These are phyloP conservation scores for Terfezia claveryi DNA, from an alignment of 495 filamentous ascomycete genomes.

Conservation along the genomic window DNA sequence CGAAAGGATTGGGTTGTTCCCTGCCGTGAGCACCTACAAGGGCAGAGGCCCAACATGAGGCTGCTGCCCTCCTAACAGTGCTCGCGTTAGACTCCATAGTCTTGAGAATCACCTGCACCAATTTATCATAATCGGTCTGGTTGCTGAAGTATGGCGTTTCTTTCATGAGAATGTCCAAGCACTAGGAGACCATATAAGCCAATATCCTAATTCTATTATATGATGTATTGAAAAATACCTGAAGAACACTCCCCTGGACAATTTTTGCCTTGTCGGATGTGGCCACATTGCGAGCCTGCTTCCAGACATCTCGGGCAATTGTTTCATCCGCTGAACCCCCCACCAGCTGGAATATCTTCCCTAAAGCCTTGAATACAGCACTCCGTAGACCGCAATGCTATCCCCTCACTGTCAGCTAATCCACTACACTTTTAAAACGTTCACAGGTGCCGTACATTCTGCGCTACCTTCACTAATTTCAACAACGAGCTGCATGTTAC, in stretches of 20 bases:
- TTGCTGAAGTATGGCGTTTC: constrained; percentile 67
- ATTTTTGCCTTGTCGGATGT: constrained; percentile 60
- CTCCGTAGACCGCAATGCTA: constrained; percentile 54
- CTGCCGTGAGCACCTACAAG: constrained; percentile 60
- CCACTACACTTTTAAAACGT: background rate
- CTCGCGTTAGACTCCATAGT: constrained; percentile 56
- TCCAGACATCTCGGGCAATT: constrained; percentile 81
- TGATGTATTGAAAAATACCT: constrained; percentile 6
- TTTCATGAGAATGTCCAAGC: constrained; percentile 49
- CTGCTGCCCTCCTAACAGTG: constrained; percentile 62
- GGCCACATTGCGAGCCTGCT: constrained; percentile 57
- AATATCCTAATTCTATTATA: background rate
- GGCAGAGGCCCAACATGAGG: constrained; percentile 55
- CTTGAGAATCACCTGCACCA: constrained; percentile 63
- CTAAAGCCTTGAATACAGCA: constrained; percentile 58
- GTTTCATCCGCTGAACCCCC: constrained; percentile 58
- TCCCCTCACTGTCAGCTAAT: background rate
- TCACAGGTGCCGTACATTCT: constrained; percentile 26
- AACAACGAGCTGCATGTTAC: constrained; percentile 47
- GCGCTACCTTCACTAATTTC: constrained; percentile 58
- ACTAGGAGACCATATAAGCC: constrained; percentile 35
- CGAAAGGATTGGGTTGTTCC: constrained; percentile 30
- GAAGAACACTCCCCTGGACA: constrained; percentile 43
- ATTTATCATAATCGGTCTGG: constrained; percentile 69
- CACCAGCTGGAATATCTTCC: constrained; percentile 52